Conservation (phyloP, 1,284 basidiomycete genomes). For the Psilocybe mexicana region DNA sequence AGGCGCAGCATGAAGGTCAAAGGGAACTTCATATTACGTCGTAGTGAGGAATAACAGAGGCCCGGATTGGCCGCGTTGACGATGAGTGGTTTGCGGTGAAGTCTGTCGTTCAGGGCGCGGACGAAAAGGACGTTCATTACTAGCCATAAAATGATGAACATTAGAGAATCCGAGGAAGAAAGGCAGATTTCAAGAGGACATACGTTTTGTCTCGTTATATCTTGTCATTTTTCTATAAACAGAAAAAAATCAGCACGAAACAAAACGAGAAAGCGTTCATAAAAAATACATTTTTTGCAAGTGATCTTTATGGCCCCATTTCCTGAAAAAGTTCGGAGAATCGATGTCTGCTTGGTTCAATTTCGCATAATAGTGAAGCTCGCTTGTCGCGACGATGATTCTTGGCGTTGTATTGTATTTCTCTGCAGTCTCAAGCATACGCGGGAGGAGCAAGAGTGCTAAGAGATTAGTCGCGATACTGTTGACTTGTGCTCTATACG, state of each 20-base stretch:
- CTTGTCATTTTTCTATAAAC: background rate
- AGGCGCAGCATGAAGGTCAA: background rate
- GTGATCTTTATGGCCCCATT: background rate
- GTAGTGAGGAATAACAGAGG: conserved; percentile 40
- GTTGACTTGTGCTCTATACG: conserved; percentile 42
- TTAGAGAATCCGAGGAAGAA: too few relatives aligned
- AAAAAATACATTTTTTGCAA: background rate
- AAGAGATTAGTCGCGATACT: conserved; percentile 38
- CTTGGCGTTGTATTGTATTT: conserved; percentile 29
- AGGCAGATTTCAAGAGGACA: background rate
- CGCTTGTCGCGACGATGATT: conserved; percentile 39
- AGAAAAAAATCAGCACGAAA: background rate
- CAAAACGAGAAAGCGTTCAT: background rate
- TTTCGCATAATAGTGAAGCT: conserved; percentile 29
- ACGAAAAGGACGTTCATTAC: conserved; percentile 41
- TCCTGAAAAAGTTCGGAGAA: conserved; percentile 6
- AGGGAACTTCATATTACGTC: background rate
- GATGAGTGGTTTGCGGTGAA: conserved; percentile 35
- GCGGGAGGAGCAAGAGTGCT: conserved; percentile 41
- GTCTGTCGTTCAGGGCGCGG: conserved; percentile 37
- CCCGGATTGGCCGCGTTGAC: conserved; percentile 44
- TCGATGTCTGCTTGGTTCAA: conserved; percentile 27
- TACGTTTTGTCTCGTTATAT: conserved; percentile 14
- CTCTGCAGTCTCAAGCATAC: conserved; percentile 35
- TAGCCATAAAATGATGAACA: conserved; percentile 15